Conservation (phyloP, 1,284 basidiomycete species). For the Sanghuangporus baumii region DNA sequence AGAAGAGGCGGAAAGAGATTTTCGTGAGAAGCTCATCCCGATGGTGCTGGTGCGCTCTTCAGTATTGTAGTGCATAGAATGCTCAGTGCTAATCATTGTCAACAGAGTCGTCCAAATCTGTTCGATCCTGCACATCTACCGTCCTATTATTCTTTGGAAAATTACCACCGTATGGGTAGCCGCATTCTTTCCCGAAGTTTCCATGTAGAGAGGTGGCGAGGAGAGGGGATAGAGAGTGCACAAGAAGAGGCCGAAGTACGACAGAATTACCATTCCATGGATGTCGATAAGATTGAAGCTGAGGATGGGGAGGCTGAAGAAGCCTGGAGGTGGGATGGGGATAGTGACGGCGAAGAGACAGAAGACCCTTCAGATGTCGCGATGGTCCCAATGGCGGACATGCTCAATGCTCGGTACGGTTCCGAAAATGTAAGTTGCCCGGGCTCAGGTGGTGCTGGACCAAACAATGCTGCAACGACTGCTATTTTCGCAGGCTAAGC, state of each 20-base stretch:
- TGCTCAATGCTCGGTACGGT: conserved; percentile 86
- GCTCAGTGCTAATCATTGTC: conserved; percentile 1
- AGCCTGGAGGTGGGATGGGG: conserved; percentile 23
- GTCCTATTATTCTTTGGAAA: conserved; percentile 62
- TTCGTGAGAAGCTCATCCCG: conserved; percentile 58
- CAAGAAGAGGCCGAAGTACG: conserved; percentile 20
- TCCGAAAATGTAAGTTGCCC: conserved; percentile 64
- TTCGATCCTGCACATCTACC: conserved; percentile 50
- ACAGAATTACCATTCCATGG: conserved; percentile 38
- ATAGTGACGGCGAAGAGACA: conserved; percentile 45
- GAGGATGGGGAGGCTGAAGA: conserved; percentile 19
- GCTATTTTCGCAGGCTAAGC: conserved; percentile 56
- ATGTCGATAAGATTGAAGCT: conserved; percentile 25
- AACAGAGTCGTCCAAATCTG: conserved; percentile 62
- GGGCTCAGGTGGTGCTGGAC: too few relatives aligned
- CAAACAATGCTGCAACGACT: background rate
- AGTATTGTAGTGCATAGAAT: background rate
- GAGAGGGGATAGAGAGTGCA: conserved; percentile 29
- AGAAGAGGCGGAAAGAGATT: conserved; percentile 78
- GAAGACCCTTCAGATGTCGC: conserved; percentile 71
- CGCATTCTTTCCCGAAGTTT: conserved; percentile 92
- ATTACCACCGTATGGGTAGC: conserved; percentile 89
- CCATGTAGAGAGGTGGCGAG: conserved; percentile 59
- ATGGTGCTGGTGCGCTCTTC: conserved; percentile 50
- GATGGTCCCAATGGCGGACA: conserved; percentile 97